phyloP scores from a whole-genome alignment of 805 yeast genomes.

The Myxozyma sirexii region DNA sequence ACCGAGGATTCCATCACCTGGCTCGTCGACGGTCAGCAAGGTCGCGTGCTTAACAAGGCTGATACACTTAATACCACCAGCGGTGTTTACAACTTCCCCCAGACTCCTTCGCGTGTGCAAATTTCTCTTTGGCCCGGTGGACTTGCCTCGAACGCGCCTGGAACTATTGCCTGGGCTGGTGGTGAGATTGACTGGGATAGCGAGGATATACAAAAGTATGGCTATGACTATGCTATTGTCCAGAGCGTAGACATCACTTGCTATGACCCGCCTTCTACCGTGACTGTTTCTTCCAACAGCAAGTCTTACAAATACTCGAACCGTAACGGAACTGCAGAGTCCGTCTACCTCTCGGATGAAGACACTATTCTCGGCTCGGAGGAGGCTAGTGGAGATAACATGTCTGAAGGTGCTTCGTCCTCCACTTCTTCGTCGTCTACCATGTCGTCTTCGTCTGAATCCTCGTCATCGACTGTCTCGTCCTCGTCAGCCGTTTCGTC shows the following conservation, averaged over 20 bases:
- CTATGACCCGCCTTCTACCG: constrained; percentile 69
- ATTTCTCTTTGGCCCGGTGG: constrained; percentile 58
- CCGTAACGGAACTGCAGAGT: constrained; percentile 52
- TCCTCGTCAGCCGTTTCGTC: constrained; percentile 18
- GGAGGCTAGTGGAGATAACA: constrained; percentile 70
- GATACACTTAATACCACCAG: constrained; percentile 65
- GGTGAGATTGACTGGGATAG: constrained; percentile 85
- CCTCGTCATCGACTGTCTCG: constrained; percentile 15
- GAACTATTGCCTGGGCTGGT: constrained; percentile 77
- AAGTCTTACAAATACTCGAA: constrained; percentile 58
- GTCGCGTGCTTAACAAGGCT: constrained; percentile 63
- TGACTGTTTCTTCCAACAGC: constrained; percentile 49
- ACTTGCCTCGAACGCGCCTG: constrained; percentile 53
- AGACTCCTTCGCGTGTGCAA: constrained; percentile 80
- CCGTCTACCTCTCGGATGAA: constrained; percentile 64
- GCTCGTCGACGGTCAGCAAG: constrained; percentile 70
- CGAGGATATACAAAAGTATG: constrained; percentile 67
- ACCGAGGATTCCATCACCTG: constrained; percentile 64
- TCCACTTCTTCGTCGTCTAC: constrained; percentile 22
- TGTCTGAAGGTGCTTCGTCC: constrained; percentile 45
- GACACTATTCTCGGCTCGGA: constrained; percentile 59
- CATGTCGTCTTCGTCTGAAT: constrained; percentile 15
- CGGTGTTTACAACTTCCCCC: constrained; percentile 83
- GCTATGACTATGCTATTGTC: constrained; percentile 76
- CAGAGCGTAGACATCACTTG: constrained; percentile 64